Evolutionary conservation across 2,329 filamentous ascomycete genomes (phyloP).

Genomic region (Xylariaceae sp.): DNA sequence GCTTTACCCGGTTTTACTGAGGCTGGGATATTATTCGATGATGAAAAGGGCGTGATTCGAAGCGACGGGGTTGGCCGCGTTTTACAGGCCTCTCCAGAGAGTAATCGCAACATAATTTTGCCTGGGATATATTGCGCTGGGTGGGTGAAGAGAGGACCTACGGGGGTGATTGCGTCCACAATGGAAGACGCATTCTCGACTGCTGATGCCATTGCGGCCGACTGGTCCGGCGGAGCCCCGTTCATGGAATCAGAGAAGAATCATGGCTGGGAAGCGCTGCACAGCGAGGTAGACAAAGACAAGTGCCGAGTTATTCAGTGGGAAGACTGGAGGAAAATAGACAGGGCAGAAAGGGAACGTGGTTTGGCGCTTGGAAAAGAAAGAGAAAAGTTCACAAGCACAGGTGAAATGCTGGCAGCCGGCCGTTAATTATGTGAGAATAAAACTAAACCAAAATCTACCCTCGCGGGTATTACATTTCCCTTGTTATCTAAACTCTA

Average conservation of each 20-base stretch:
- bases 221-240: slow-evolving; percentile 54
- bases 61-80: slow-evolving; percentile 81
- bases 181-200: slow-evolving; percentile 93
- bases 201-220: slow-evolving; percentile 75
- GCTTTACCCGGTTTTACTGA: slow-evolving; percentile 70
- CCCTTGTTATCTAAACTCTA: slow-evolving; percentile 16
- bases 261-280: slow-evolving; percentile 74
- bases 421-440: slow-evolving; percentile 35
- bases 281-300: slow-evolving; percentile 51
- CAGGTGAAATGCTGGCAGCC: slow-evolving; percentile 54
- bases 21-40: slow-evolving; percentile 74
- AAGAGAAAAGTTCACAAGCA: slow-evolving; percentile 65
- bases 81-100: slow-evolving; percentile 35
- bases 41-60: slow-evolving; percentile 66
- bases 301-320: slow-evolving; percentile 67
- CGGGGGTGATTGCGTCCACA: slow-evolving; percentile 91
- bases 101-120: slow-evolving; percentile 39
- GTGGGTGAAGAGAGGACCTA: slow-evolving; percentile 94
- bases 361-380: slow-evolving; percentile 68
- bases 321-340: slow-evolving; percentile 81
- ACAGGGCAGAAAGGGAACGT: slow-evolving; percentile 66
- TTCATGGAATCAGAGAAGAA: slow-evolving; percentile 37
- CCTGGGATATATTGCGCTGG: slow-evolving; percentile 87
- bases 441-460: not conserved
- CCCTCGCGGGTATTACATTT: slow-evolving; percentile 20